Percentiles rank a stretch among this genome's conserved stretches.
Evolutionary conservation across 768 basidiomycete species (phyloP).

Genomic region (Podaxis sp.): DNA sequence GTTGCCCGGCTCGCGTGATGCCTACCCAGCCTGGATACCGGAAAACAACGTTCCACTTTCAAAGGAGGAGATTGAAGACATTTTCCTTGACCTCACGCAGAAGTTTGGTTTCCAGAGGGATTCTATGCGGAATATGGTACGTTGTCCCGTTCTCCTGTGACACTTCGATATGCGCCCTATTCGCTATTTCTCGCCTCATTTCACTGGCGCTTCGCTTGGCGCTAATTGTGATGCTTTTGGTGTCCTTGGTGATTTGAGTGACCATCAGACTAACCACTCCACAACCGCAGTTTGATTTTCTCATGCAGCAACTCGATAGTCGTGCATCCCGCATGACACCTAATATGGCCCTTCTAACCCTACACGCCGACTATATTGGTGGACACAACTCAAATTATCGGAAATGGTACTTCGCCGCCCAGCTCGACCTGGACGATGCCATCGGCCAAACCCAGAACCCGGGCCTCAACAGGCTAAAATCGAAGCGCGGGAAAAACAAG

Average conservation of each 20-base stretch:
- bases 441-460: slow-evolving; percentile 92
- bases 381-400: slow-evolving; percentile 98
- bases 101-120: slow-evolving; percentile 98
- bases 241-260: slow-evolving; percentile 7
- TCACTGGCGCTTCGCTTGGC: background rate
- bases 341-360: slow-evolving; percentile 88
- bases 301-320: slow-evolving; percentile 97
- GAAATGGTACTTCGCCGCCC: slow-evolving; percentile 99
- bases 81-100: slow-evolving; percentile 94
- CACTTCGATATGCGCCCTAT: background rate
- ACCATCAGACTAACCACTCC: slow-evolving; percentile 17
- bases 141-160: slow-evolving; percentile 15
- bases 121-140: slow-evolving; percentile 93
- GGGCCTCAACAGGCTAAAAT: slow-evolving; percentile 80
- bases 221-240: slow-evolving; percentile 6
- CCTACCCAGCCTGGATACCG: slow-evolving; percentile 92
- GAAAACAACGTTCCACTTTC: slow-evolving; percentile 95
- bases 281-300: slow-evolving; percentile 79
- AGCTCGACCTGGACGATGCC: slow-evolving; percentile 97
- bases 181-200: background rate
- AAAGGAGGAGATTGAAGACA: slow-evolving; percentile 99
- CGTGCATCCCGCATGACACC: slow-evolving; percentile 97
- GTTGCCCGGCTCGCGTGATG: slow-evolving; percentile 62
- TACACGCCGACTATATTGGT: slow-evolving; percentile 99
- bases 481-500: slow-evolving; percentile 49